phyloP scores from a whole-genome alignment of 495 filamentous ascomycete species.

The Penicillium diatomitis region DNA sequence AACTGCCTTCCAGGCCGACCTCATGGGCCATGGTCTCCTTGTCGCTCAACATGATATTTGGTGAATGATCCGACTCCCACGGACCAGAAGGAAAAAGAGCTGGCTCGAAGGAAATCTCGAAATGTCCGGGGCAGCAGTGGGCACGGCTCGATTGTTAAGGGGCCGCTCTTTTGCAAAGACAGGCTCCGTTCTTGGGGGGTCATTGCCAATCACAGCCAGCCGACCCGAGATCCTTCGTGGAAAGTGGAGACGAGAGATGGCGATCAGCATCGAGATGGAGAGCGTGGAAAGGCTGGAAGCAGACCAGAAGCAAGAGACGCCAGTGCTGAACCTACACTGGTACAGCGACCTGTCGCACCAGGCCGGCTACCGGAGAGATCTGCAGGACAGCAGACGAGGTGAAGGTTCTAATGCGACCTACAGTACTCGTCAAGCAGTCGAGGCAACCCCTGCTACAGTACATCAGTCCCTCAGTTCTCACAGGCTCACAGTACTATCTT shows the following conservation, averaged over 20 bases:
- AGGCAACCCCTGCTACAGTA: too few species aligned
- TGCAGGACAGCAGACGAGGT: too few species aligned
- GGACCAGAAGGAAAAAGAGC: background rate
- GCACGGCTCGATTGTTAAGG: background rate
- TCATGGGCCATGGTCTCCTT: slow-evolving; percentile 16
- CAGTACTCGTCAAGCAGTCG: too few species aligned
- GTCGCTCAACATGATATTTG: slow-evolving; percentile 1
- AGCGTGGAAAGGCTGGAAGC: too few species aligned
- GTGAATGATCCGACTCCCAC: background rate
- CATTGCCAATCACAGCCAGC: background rate
- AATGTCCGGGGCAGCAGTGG: background rate
- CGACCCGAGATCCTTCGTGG: background rate
- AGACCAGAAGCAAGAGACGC: too few species aligned
- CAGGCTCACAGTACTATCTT: too few species aligned
- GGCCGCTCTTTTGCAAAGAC: background rate
- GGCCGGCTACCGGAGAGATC: too few species aligned
- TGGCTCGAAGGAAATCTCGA: background rate
- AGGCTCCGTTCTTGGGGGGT: background rate
- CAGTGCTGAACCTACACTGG: too few species aligned
- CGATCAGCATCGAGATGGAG: too few species aligned
- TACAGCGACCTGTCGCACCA: too few species aligned
- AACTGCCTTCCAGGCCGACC: slow-evolving; percentile 10
- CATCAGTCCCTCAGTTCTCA: too few species aligned
- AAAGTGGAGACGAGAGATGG: background rate
- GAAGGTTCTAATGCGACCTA: too few species aligned